A percentile compares a stretch with the other conserved stretches of the same genome.
Conservation (phyloP, 83 land plant species). For the Isoetes engelmannii region DNA sequence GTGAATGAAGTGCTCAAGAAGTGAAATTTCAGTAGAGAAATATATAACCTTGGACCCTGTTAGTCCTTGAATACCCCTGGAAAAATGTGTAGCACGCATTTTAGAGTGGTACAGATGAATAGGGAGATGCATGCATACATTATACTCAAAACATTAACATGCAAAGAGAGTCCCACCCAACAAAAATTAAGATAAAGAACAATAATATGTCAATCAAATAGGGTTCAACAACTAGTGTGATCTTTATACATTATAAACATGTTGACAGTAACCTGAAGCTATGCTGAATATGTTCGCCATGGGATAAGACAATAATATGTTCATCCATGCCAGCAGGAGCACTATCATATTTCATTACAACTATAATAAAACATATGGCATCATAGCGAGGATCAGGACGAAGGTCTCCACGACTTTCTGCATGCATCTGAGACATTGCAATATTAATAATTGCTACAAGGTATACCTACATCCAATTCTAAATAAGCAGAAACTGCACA, state of each 20-base stretch:
- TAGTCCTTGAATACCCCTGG: constrained; percentile 63
- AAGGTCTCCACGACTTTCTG: constrained; percentile 76
- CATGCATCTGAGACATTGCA: constrained; percentile 39
- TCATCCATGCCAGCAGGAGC: background rate
- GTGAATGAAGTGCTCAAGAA: constrained; percentile 51
- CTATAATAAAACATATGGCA: constrained; percentile 52
- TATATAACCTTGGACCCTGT: constrained; percentile 40
- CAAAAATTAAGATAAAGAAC: background rate
- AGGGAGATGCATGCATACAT: background rate
- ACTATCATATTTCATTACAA: constrained; percentile 57
- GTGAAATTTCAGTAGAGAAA: constrained; percentile 46
- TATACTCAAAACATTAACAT: background rate
- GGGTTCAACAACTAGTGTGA: background rate
- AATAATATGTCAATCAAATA: background rate
- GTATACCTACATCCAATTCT: background rate
- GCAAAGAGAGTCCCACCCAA: background rate
- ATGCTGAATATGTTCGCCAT: no score
- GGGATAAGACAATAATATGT: constrained; percentile 1
- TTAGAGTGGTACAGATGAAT: background rate
- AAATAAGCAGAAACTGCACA: background rate
- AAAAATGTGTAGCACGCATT: background rate
- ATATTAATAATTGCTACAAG: background rate
- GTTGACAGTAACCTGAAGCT: no score
- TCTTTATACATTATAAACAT: background rate
- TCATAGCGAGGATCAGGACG: constrained; percentile 94